Conservation (phyloP, 2,329 filamentous ascomycete species). For the Xylariaceae sp. region DNA sequence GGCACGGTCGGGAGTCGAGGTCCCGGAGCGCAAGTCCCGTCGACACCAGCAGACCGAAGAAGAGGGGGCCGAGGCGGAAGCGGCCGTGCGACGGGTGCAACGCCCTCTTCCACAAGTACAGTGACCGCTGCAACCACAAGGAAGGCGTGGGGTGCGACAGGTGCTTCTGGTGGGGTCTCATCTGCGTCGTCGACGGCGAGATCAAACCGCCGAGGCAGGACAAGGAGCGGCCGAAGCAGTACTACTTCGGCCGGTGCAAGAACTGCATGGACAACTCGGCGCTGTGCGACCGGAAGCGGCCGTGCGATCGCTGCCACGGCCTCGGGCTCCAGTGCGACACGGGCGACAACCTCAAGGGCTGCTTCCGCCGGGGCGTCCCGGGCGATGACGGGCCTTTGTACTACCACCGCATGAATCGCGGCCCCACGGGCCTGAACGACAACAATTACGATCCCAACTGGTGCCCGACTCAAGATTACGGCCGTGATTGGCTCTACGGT, state of each 20-base stretch:
- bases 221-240: neutral
- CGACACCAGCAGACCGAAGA: no score
- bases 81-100: neutral
- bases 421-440: neutral
- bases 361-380: neutral
- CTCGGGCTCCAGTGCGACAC: neutral
- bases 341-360: neutral
- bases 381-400: neutral
- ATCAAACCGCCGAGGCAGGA: constrained; percentile 1
- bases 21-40: no score
- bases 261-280: neutral
- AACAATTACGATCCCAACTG: neutral
- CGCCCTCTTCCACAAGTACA: neutral
- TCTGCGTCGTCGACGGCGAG: constrained; percentile 3
- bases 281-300: constrained; percentile 2
- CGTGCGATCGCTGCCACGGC: neutral
- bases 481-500: neutral
- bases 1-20: no score
- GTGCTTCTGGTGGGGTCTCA: neutral
- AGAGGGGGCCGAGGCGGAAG: neutral
- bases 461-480: neutral
- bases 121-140: neutral
- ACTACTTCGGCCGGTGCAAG: neutral
- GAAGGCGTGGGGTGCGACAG: neutral
- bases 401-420: neutral